Conservation (phyloP, 176 grass and related monocot species). For the Triticum aestivum region IWGSC_CS_RefSeq_v2.1 NC_057803.1:678511742-678512241, state of each 20-base stretch:
- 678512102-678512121: neutral
- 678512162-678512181: neutral
- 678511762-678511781: neutral
- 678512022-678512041: neutral
- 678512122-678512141: neutral
- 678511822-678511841: too few relatives aligned
- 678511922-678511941: neutral
- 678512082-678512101: neutral
- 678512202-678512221: neutral
- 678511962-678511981: neutral
- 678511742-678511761: fast-evolving
- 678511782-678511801: neutral
- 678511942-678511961: slow-evolving; percentile 34
- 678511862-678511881: too few relatives aligned
- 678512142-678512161: neutral
- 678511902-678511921: too few relatives aligned
- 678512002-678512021: neutral
- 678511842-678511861: too few relatives aligned
- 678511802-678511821: neutral
- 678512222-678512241: neutral
- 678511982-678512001: slow-evolving; percentile 12
- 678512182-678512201: neutral
- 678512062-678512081: neutral
- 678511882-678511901: too few relatives aligned
- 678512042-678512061: neutral